Conservation (phyloP, 2,329 filamentous ascomycete species). For the Fusarium marasasianum region DNA sequence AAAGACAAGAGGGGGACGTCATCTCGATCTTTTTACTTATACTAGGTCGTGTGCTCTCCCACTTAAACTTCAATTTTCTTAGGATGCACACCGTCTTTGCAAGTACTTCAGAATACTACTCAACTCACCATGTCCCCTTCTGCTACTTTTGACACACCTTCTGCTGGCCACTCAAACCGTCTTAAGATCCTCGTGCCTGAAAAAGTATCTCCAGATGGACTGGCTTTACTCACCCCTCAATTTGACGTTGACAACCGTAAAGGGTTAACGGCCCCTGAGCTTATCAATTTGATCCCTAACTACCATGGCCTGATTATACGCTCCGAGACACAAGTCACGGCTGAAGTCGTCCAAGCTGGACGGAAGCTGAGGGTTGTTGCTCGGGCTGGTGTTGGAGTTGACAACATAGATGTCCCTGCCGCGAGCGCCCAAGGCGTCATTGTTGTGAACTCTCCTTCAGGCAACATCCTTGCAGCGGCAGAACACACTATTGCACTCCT, state of each 20-base stretch:
- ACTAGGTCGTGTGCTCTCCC: constrained; percentile 13
- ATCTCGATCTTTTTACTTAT: constrained; percentile 32
- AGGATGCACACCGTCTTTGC: constrained; percentile 15
- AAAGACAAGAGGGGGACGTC: constrained; percentile 25
- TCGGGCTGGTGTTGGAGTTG: constrained; percentile 82
- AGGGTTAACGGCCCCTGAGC: constrained; percentile 68
- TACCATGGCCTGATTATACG: constrained; percentile 83
- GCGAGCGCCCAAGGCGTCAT: constrained; percentile 79
- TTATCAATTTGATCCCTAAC: constrained; percentile 71
- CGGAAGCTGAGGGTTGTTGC: constrained; percentile 80
- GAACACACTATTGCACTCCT: constrained; percentile 81
- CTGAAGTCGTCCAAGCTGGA: constrained; percentile 71
- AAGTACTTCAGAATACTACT: constrained; percentile 8
- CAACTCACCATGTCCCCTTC: constrained; percentile 42
- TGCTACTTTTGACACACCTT: constrained; percentile 38
- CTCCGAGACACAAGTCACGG: constrained; percentile 83
- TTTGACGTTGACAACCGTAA: constrained; percentile 76
- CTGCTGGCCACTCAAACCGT: constrained; percentile 25
- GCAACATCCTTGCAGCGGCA: constrained; percentile 83
- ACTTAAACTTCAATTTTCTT: constrained; percentile 1
- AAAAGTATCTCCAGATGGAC: constrained; percentile 81
- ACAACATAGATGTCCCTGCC: constrained; percentile 80
- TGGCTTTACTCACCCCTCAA: constrained; percentile 71
- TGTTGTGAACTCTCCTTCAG: constrained; percentile 81
- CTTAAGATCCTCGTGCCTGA: constrained; percentile 76